Evolutionary conservation across 2,329 filamentous ascomycete species (phyloP).

Genomic region (Capronia epimyces): DNA sequence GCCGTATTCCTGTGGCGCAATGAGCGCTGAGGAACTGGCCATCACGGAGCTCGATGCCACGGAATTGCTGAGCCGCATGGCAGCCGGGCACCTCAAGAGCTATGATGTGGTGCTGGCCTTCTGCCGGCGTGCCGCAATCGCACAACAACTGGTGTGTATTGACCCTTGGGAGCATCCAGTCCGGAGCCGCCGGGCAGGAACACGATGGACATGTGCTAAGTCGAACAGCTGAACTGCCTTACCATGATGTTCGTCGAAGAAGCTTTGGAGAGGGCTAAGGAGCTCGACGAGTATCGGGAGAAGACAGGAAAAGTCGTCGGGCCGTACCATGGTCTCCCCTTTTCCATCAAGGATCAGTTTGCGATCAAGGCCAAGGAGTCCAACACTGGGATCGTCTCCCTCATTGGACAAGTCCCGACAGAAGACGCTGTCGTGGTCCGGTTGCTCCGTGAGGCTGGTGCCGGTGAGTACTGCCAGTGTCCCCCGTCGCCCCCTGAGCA

Average conservation of each 20-base stretch:
- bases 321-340: slow-evolving; percentile 20
- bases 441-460: slow-evolving; percentile 36
- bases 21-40: slow-evolving; percentile 1
- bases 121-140: slow-evolving; percentile 36
- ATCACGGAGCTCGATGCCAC: slow-evolving; percentile 4
- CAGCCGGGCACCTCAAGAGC: background rate
- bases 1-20: background rate
- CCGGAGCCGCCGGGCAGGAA: no score
- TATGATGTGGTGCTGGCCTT: slow-evolving; percentile 39
- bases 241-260: slow-evolving; percentile 44
- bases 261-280: slow-evolving; percentile 50
- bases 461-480: slow-evolving; percentile 30
- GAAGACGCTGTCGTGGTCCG: slow-evolving; percentile 16
- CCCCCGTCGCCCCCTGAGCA: no score
- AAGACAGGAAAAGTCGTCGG: slow-evolving; percentile 27
- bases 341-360: slow-evolving; percentile 7
- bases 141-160: slow-evolving; percentile 33
- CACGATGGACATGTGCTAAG: no score
- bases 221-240: slow-evolving; percentile 30
- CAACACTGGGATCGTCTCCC: slow-evolving; percentile 17
- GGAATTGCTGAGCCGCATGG: background rate
- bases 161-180: no score
- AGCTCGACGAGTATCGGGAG: slow-evolving; percentile 50
- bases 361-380: slow-evolving; percentile 28
- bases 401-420: background rate